Evolutionary conservation across 805 yeast species (phyloP).

Genomic region (Cyberlindnera maritima): DNA sequence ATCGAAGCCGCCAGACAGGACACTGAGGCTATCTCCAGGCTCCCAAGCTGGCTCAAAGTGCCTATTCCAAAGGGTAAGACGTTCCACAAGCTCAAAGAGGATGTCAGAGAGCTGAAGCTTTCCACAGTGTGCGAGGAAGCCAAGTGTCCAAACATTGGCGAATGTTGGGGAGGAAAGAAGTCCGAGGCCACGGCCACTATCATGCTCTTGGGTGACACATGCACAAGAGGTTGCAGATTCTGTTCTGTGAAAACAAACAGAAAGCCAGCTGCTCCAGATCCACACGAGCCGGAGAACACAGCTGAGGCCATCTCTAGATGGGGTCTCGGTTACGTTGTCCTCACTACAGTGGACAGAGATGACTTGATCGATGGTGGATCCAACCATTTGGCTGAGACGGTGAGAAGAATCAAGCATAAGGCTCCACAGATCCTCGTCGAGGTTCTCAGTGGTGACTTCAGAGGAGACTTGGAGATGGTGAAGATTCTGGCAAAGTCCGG

Average conservation of each 20-base stretch:
- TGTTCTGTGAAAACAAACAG: conserved; percentile 95
- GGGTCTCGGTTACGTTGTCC: conserved; percentile 97
- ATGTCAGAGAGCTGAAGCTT: conserved; percentile 81
- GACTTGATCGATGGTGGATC: conserved; percentile 94
- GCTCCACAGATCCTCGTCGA: conserved; percentile 92
- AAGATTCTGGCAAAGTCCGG: conserved; percentile 80
- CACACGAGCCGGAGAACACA: conserved; percentile 95
- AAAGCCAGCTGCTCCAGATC: conserved; percentile 84
- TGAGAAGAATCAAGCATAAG: conserved; percentile 74
- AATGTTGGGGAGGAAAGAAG: conserved; percentile 97
- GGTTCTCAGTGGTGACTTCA: conserved; percentile 90
- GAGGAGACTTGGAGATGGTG: conserved; percentile 85
- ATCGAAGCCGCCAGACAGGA: conserved; percentile 69
- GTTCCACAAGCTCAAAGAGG: conserved; percentile 76
- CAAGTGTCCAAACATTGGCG: conserved; percentile 98
- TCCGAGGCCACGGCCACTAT: conserved; percentile 96
- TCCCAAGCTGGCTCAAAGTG: conserved; percentile 93
- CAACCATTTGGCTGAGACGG: conserved; percentile 85
- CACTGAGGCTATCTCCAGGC: conserved; percentile 51
- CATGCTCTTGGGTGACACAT: conserved; percentile 97
- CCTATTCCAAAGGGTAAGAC: conserved; percentile 95
- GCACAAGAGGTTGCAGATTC: conserved; percentile 98
- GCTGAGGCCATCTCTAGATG: conserved; percentile 96
- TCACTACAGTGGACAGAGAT: conserved; percentile 97
- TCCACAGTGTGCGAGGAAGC: conserved; percentile 99